phyloP scores from a whole-genome alignment of 164 flowering plant genomes.

The Nelumbo lutea region DNA sequence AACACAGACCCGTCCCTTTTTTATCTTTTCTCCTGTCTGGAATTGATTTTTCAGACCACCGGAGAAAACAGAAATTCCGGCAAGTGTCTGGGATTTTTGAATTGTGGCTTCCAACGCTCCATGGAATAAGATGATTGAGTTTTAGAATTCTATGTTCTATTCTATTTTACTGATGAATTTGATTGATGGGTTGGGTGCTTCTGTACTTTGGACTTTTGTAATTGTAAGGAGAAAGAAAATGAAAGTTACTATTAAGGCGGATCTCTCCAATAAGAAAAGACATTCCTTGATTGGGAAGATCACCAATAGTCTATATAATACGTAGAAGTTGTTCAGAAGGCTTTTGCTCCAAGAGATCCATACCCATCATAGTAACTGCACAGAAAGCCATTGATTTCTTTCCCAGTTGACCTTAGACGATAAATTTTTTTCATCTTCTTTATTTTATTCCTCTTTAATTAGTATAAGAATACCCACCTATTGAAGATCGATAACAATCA shows the following conservation, averaged over 20 bases:
- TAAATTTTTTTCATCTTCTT: constrained; percentile 3
- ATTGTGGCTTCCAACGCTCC: constrained; percentile 6
- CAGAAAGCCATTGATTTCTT: constrained; percentile 15
- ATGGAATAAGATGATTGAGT: constrained; percentile 1
- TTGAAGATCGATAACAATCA: constrained; percentile 21
- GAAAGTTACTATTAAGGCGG: constrained; percentile 4
- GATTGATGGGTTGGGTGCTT: not conserved
- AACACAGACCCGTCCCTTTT: not conserved
- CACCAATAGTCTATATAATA: constrained; percentile 8
- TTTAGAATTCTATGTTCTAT: not conserved
- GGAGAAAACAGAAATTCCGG: constrained; percentile 23
- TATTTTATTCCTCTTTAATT: not conserved
- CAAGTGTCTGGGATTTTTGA: constrained; percentile 13
- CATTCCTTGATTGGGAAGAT: constrained; percentile 19
- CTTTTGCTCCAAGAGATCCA: constrained; percentile 8
- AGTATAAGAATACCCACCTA: constrained; percentile 12
- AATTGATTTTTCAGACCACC: not conserved
- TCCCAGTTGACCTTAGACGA: constrained; percentile 12
- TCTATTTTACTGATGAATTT: not conserved
- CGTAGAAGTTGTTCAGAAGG: constrained; percentile 13
- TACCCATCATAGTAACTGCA: constrained; percentile 21
- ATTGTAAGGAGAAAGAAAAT: not conserved
- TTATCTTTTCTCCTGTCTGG: not conserved
- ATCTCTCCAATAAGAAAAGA: constrained; percentile 12
- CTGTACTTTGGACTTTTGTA: constrained; percentile 5